Conservation (phyloP, 108 stramenopile genomes). For the Aurantiochytrium sp. region DNA sequence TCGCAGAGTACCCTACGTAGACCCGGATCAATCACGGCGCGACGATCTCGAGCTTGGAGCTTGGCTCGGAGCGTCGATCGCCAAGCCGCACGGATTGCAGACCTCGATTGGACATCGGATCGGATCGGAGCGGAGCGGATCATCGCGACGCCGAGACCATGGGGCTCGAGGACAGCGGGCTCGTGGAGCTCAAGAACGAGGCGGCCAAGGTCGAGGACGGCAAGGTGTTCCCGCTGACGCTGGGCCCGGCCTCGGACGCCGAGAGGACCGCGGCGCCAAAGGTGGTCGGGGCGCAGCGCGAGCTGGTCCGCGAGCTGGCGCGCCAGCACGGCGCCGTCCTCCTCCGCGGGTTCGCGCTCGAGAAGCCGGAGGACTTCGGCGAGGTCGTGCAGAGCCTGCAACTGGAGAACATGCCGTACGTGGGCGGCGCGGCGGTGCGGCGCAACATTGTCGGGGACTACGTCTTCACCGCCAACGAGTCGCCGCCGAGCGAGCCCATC, state of each 20-base stretch:
- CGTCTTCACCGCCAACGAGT: conserved; percentile 73
- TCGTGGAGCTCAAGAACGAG: too few species aligned
- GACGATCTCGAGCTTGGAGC: too few species aligned
- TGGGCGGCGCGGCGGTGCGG: conserved; percentile 66
- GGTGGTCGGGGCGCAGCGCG: neutral
- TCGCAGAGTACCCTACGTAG: too few species aligned
- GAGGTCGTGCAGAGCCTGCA: conserved; percentile 50
- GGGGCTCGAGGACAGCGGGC: too few species aligned
- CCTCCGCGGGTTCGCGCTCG: conserved; percentile 49
- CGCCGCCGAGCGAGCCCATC: conserved; percentile 68
- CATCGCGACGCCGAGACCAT: too few species aligned
- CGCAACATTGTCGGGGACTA: conserved; percentile 57
- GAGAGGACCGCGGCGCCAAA: neutral
- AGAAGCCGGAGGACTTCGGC: conserved; percentile 64
- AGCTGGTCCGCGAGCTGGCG: neutral
- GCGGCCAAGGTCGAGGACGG: neutral
- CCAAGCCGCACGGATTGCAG: too few species aligned
- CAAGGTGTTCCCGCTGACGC: conserved; percentile 18
- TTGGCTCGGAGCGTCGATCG: too few species aligned
- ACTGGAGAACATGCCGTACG: conserved; percentile 61
- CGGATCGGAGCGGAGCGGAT: too few species aligned
- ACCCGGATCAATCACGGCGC: too few species aligned
- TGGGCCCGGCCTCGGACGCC: neutral
- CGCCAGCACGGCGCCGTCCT: conserved; percentile 64
- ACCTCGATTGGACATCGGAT: too few species aligned